phyloP scores from a whole-genome alignment of 441 rosid genomes.

The Omphalea diandra region DNA sequence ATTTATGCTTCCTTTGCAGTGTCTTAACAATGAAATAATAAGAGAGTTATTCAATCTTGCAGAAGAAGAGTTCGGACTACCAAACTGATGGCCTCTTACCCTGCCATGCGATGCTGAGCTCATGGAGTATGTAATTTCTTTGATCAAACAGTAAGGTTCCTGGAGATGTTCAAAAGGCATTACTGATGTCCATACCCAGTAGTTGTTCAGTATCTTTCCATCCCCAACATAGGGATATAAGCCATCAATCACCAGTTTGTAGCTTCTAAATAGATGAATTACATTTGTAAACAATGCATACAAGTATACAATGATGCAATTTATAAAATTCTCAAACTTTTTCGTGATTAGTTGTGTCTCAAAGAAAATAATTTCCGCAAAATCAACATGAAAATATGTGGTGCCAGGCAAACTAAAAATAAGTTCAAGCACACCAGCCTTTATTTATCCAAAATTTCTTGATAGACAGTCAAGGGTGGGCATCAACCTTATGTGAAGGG shows the following conservation, averaged over 20 bases:
- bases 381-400: too few species aligned
- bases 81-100: background rate
- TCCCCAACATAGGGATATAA: conserved; percentile 2
- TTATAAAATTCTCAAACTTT: background rate
- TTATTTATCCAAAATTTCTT: too few species aligned
- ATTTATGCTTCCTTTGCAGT: conserved; percentile 10
- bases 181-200: background rate
- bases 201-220: background rate
- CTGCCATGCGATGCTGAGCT: conserved; percentile 17
- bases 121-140: conserved; percentile 13
- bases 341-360: background rate
- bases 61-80: conserved; percentile 16
- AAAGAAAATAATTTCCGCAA: too few species aligned
- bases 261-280: background rate
- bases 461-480: too few species aligned
- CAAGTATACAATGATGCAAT: background rate
- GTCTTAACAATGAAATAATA: conserved; percentile 10
- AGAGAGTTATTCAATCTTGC: conserved; percentile 12
- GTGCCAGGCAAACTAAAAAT: too few species aligned
- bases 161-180: background rate
- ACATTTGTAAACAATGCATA: background rate
- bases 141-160: conserved; percentile 10
- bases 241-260: conserved; percentile 7
- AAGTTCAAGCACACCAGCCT: too few species aligned
- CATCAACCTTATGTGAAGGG: too few species aligned